Evolutionary conservation across 345 rosid species (phyloP).

Genomic region (Kernera saxatilis): DNA sequence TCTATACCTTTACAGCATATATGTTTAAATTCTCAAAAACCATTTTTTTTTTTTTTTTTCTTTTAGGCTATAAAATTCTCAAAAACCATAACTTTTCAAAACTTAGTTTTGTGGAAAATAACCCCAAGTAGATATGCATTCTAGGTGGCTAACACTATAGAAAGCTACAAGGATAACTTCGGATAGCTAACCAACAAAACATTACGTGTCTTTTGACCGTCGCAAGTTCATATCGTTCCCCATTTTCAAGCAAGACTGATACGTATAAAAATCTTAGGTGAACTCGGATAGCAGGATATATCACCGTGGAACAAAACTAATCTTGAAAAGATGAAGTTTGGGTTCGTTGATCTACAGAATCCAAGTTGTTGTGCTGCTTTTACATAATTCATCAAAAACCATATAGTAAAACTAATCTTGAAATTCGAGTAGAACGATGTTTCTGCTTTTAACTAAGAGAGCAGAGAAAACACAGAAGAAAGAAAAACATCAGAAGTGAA

Average conservation of each 20-base stretch:
- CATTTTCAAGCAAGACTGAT: too few species aligned
- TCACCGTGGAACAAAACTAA: too few species aligned
- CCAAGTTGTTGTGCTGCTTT: neutral
- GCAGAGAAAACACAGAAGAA: neutral
- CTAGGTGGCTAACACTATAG: conserved; percentile 1
- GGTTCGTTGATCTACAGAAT: neutral
- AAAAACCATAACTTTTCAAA: neutral
- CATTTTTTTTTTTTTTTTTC: neutral
- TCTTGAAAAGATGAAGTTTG: neutral
- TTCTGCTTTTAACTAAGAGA: conserved; percentile 9
- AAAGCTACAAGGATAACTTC: conserved; percentile 11
- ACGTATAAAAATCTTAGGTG: too few species aligned
- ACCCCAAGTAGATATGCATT: neutral
- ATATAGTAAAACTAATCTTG: conserved; percentile 11
- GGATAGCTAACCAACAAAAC: neutral
- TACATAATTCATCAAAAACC: conserved; percentile 22
- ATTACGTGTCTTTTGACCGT: neutral
- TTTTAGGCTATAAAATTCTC: neutral
- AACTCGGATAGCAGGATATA: too few species aligned
- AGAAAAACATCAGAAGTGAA: conserved; percentile 10
- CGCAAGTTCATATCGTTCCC: neutral
- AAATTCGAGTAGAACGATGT: neutral
- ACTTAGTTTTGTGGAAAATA: neutral
- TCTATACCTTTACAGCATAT: neutral
- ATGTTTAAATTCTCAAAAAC: neutral